Conservation (phyloP, 495 filamentous ascomycete genomes). For the Penicillium angulare region DNA sequence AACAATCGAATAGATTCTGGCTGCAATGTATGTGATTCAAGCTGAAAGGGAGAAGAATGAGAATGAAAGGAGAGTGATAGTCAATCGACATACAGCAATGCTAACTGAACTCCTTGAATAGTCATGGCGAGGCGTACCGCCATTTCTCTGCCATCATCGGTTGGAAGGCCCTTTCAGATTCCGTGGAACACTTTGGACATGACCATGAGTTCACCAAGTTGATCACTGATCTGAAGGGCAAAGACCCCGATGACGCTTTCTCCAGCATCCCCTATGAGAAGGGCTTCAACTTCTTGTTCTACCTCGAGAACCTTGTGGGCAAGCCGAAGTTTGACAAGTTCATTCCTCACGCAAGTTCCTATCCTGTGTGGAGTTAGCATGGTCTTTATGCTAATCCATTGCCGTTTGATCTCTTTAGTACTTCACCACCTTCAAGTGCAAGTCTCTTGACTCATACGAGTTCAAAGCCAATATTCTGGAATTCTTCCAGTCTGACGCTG, state of each 20-base stretch:
- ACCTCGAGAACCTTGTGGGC: constrained; percentile 82
- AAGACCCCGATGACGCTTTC: constrained; percentile 95
- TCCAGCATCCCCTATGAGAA: constrained; percentile 76
- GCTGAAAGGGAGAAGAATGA: too few species aligned
- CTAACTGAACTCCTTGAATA: constrained; percentile 7
- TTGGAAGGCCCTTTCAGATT: constrained; percentile 63
- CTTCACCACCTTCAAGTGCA: constrained; percentile 75
- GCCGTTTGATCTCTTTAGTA: constrained; percentile 51
- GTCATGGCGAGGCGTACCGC: constrained; percentile 77
- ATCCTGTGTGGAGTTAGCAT: background rate
- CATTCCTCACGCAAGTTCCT: constrained; percentile 70
- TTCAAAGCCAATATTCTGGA: constrained; percentile 84
- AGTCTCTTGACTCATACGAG: constrained; percentile 86
- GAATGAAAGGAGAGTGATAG: too few species aligned
- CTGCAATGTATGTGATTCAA: constrained; percentile 27
- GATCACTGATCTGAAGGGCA: constrained; percentile 78
- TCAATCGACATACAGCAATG: too few species aligned
- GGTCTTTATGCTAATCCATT: constrained; percentile 2
- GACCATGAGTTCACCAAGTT: constrained; percentile 93
- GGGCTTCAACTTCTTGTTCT: constrained; percentile 77
- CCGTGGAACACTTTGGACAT: constrained; percentile 70
- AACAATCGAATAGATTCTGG: constrained; percentile 24
- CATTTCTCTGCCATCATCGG: constrained; percentile 89
- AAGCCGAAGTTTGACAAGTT: constrained; percentile 86
- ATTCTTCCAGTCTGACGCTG: constrained; percentile 72